Base-by-base conservation (phyloP, 148 eudicot genomes). In the Rheum nobile region DNA sequence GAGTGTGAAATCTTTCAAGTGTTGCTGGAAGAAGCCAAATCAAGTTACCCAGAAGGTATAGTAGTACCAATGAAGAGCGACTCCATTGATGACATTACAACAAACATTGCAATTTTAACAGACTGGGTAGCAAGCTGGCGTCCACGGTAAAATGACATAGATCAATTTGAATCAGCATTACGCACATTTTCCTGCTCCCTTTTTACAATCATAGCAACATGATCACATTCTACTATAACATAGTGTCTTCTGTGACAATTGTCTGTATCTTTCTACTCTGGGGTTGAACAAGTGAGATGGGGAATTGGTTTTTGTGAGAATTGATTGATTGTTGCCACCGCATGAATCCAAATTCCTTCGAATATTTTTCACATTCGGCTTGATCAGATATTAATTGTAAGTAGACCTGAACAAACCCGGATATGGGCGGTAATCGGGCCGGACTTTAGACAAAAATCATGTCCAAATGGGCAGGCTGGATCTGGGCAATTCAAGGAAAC, bases 1-100 rank as follows among this genome's bases (percentile, higher is more conserved):
- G 91, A 92, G 71, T 92, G 96, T 74, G 96, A 92, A 78, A 92
- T 92, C 55, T 92, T 92, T 79, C 90, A 86, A 85, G 87, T 82
- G 22, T 46, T 92, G 76, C 75, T 92, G 46, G 92, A 92, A 75
- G 97, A 92, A 77, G 97, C 95, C 14, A 92, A 85, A 77, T 90
- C 86, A 37, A 90, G 87, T 76, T 92, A 92, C 71, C 78, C 77
- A 0, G 88, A 87, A 76, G 84, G 80, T 43, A 81, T 86, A 26
- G 92, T 92, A 72, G 82, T 83, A 72, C 82, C 85, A 47, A 68
- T 92, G 77, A 90, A 67, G 74, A 90, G 90, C 29, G 84, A 91
- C 81, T 74, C 84, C 48, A 78, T 91, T 8, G 91, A 89, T 1
- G 97, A 94, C 77, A 84, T 92, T 61, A 69, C 82, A 34, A 80